Evolutionary conservation across 2,329 filamentous ascomycete genomes (phyloP).

Genomic region (Nigrospora oryzae): DNA sequence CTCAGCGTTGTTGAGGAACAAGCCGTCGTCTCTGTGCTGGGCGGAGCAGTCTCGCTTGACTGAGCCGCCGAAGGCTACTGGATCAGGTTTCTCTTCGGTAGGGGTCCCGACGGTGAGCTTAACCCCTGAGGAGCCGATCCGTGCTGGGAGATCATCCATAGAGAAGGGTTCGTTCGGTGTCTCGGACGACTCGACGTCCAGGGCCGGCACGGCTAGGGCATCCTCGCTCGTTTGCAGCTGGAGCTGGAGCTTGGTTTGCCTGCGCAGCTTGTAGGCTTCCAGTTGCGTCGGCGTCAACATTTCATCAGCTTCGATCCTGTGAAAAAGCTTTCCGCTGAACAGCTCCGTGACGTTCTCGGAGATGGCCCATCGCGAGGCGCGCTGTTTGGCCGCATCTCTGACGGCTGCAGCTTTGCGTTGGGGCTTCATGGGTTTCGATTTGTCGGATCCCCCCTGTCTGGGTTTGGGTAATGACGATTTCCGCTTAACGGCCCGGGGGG

Average conservation of each 20-base stretch:
- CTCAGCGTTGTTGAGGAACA: slow-evolving; percentile 1
- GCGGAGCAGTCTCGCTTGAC: slow-evolving; percentile 15
- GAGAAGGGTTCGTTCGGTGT: slow-evolving; percentile 41
- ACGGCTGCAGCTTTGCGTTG: slow-evolving; percentile 13
- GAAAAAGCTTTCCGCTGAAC: slow-evolving; percentile 45
- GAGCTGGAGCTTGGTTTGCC: slow-evolving; percentile 20
- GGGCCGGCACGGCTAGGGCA: slow-evolving; percentile 8
- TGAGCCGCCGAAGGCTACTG: slow-evolving; percentile 13
- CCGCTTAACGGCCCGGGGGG: slow-evolving; percentile 14
- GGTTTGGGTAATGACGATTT: slow-evolving; percentile 22
- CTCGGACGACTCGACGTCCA: slow-evolving; percentile 21
- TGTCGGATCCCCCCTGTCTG: slow-evolving; percentile 33
- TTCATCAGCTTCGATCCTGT: slow-evolving; percentile 48
- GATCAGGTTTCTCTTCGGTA: slow-evolving; percentile 15
- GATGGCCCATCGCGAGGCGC: slow-evolving; percentile 40
- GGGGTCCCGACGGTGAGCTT: slow-evolving; percentile 17
- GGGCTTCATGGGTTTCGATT: slow-evolving; percentile 20
- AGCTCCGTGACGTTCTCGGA: slow-evolving; percentile 50
- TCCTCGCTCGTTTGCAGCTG: slow-evolving; percentile 20
- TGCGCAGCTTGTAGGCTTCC: slow-evolving; percentile 33
- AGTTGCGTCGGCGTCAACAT: slow-evolving; percentile 47
- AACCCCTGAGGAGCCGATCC: slow-evolving; percentile 30
- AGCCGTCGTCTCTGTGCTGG: slow-evolving; percentile 8
- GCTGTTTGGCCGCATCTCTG: slow-evolving; percentile 16
- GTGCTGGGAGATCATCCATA: slow-evolving; percentile 35